Base-by-base conservation (phyloP, 1,284 basidiomycete genomes). In the Ustilago trichophora region DNA sequence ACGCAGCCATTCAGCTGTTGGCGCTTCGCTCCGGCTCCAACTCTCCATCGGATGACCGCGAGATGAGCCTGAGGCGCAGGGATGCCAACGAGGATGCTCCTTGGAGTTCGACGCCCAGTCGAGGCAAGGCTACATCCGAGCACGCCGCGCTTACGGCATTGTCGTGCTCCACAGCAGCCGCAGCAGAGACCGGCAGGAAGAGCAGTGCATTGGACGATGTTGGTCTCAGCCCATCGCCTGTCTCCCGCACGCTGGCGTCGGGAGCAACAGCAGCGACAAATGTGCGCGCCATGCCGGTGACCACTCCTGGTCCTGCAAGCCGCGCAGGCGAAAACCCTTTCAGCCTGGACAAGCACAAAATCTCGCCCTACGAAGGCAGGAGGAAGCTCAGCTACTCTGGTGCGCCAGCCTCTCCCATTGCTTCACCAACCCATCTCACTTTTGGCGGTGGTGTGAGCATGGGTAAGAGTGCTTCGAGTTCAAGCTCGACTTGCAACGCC, bases 331-430 rank as follows among this genome's bases (percentile, higher is more conserved):
- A 58, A 42, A 77, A 77, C 47, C 75, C 75, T 3, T 77, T 77
- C 51, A 75, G 68, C 33, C 62, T 77, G 19, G 73, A 77, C 44
- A 62, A 71, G 41, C 75, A 77, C 62, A 75, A 73, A 56, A 72
- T 76, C 42, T 68, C 67, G 34, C 74, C 74, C 3, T 65, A 59
- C 38, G 63, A 58, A 35, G 62, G 47, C 12, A 42, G 60, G 6
- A 29, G 67, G 4, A 65, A 59, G 47, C 54, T 71, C 41, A 65
- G 62, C 50, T 71, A 64, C 42, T 58, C 55, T 19, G 55, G 55
- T 29, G 64, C 36, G 6, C 67, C 56, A 12, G 63, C 33, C 9
- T 58, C 54, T 10, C 56, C 58, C 7, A 43, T 31, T 10, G 56
- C 29, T 12, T 62, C 70, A 37, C 49, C 63, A 9, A 65, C 50